Evolutionary conservation across 495 filamentous ascomycete genomes (phyloP).

Genomic region (Penicillium mononematosum): DNA sequence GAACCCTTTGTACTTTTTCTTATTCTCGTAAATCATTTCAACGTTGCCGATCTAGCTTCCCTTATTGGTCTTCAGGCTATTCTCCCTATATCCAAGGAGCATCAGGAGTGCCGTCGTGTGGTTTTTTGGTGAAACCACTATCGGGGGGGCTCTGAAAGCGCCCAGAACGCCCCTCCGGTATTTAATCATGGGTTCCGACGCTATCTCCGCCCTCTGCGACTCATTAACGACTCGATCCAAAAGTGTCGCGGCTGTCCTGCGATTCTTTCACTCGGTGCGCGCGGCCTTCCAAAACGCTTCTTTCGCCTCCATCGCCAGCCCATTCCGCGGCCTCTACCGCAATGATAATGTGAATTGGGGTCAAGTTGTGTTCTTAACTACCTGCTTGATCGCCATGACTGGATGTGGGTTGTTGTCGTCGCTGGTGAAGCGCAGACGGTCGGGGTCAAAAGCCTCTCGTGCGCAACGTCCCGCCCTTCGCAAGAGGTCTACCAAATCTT

Average conservation of each 20-base stretch:
- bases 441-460: slow-evolving; percentile 14
- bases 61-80: slow-evolving; percentile 28
- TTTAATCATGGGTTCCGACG: slow-evolving; percentile 24
- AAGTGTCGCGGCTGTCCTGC: slow-evolving; percentile 17
- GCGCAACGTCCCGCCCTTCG: slow-evolving; percentile 26
- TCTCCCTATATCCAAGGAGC: slow-evolving; percentile 18
- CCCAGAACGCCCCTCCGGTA: slow-evolving; percentile 17
- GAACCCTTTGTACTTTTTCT: slow-evolving; percentile 17
- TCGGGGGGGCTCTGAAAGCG: slow-evolving; percentile 17
- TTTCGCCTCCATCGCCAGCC: slow-evolving; percentile 22
- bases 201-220: slow-evolving; percentile 19
- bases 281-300: slow-evolving; percentile 19
- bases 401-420: slow-evolving; percentile 43
- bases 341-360: slow-evolving; percentile 35
- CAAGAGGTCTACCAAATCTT: slow-evolving; percentile 31
- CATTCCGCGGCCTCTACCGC: slow-evolving; percentile 23
- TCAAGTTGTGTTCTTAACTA: slow-evolving; percentile 38
- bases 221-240: slow-evolving; percentile 18
- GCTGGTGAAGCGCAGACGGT: slow-evolving; percentile 31
- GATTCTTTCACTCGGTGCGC: slow-evolving; percentile 21
- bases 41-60: slow-evolving; percentile 29
- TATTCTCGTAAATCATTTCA: slow-evolving; percentile 16
- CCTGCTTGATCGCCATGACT: slow-evolving; percentile 41
- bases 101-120: slow-evolving; percentile 22
- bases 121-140: background rate